A percentile compares a stretch with the other conserved stretches of the same genome.
phyloP scores from a whole-genome alignment of 495 filamentous ascomycete species.

The Cercophora samala region DNA sequence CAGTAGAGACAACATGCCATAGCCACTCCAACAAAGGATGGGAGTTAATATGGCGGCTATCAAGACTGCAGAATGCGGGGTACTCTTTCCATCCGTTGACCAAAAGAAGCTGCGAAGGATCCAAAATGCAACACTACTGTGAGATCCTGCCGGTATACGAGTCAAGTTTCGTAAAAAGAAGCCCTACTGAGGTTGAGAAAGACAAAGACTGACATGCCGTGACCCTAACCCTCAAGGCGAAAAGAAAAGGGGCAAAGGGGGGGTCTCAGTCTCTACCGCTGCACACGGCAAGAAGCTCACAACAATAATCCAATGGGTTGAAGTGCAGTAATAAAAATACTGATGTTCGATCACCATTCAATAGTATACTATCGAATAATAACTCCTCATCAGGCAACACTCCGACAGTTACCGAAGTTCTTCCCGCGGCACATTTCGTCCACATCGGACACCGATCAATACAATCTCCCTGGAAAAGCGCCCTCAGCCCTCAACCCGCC shows the following conservation, averaged over 20 bases:
- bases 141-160: neutral
- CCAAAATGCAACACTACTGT: neutral
- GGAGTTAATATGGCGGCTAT: constrained; percentile 5
- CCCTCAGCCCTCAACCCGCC: constrained; percentile 44
- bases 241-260: too few species aligned
- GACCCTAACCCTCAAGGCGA: too few species aligned
- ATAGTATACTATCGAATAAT: neutral
- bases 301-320: too few species aligned
- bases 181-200: too few species aligned
- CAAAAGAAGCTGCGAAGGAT: constrained; percentile 7
- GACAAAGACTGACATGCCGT: too few species aligned
- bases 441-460: constrained; percentile 10
- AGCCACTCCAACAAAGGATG: neutral
- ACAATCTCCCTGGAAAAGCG: constrained; percentile 26
- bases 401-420: too few species aligned
- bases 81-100: neutral
- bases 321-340: too few species aligned
- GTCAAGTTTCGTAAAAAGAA: neutral
- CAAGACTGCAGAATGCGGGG: neutral
- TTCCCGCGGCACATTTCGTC: neutral
- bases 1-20: neutral
- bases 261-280: too few species aligned
- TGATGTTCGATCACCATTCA: too few species aligned
- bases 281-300: too few species aligned
- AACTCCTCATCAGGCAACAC: neutral